phyloP scores from a whole-genome alignment of 164 flowering plant species.

The Dillenia suffruticosa region DNA sequence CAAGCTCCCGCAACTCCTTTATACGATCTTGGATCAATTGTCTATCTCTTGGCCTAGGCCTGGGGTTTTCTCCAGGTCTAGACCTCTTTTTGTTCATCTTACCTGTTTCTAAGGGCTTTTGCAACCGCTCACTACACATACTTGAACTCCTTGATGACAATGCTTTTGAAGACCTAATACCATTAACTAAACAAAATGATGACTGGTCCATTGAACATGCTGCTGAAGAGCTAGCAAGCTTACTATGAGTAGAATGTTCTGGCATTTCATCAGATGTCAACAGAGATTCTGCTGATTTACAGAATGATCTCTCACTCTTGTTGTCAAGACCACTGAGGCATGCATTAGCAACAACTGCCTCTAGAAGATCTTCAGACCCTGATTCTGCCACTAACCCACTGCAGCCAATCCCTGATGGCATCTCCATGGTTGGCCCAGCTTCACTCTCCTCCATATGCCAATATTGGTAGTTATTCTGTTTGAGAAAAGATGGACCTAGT shows the following conservation, averaged over 20 bases:
- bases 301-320: slow-evolving; percentile 32
- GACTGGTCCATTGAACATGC: slow-evolving; percentile 30
- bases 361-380: slow-evolving; percentile 52
- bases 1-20: slow-evolving; percentile 77
- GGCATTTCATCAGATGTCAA: slow-evolving; percentile 36
- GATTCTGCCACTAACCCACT: slow-evolving; percentile 30
- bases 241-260: slow-evolving; percentile 27
- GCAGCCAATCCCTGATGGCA: slow-evolving; percentile 30
- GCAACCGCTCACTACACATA: slow-evolving; percentile 42
- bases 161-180: slow-evolving; percentile 30
- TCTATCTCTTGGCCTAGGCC: slow-evolving; percentile 85
- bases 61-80: slow-evolving; percentile 65
- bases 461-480: slow-evolving; percentile 17
- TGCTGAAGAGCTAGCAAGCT: slow-evolving; percentile 23
- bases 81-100: slow-evolving; percentile 61
- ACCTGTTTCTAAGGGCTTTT: slow-evolving; percentile 33
- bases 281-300: slow-evolving; percentile 37
- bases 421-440: slow-evolving; percentile 21
- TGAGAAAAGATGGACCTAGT: slow-evolving; percentile 51
- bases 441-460: slow-evolving; percentile 28
- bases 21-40: slow-evolving; percentile 87
- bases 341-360: slow-evolving; percentile 53
- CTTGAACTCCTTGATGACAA: slow-evolving; percentile 48
- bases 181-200: slow-evolving; percentile 20
- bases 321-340: slow-evolving; percentile 26